Base-by-base conservation (phyloP, 2,329 filamentous ascomycete genomes). In the Penicillium digitatum region DNA sequence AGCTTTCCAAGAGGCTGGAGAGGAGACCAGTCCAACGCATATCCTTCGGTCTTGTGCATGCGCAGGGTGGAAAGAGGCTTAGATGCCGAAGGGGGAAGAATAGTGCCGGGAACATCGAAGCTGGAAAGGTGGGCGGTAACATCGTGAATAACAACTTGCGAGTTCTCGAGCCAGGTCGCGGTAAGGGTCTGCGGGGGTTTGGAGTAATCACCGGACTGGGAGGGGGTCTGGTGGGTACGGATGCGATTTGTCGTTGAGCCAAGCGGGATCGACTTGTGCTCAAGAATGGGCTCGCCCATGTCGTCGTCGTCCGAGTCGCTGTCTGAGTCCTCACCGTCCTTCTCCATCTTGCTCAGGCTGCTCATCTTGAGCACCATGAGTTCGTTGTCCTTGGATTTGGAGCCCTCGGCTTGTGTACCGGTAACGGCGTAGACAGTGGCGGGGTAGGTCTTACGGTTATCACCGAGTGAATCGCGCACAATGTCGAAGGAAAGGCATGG, bases 401-500 rank as follows among this genome's bases (percentile, higher is more conserved):
- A 79, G 55, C 77, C 79, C 66, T 93, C 92, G 37, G 94, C 94
- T 78, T 99, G 94, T 12, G 94, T 99, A 57, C 94, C 94, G 18
- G 91, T 87, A 31, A 97, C 92, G 11, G 92, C 88, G 77, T 97
- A 99, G 77, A 96, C 87, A 56, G 93, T 96, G 48, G 91, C 90
- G 26, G 94, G 94, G 75, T 95, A 99, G n/a, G 87, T 86, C 73
- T 87, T 95, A 69, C 94, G 87, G 74, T 90, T 86, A 70, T 96
- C 88, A 63, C 94, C 94, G 18, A 99, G 82, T 49, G 81, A 81
- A 76, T 99, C 94, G 66, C 82, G 87, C 59, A 99, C 76, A 57
- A 99, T 87, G 72, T 97, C 94, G 75, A 96, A 96, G 2, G 93
- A 97, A 16, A 99, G 82, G 72, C 94, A 99, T 3, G 94, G 94